A percentile compares a stretch with the other conserved stretches of the same genome.
Evolutionary conservation across 345 rosid genomes (phyloP).

Genomic region (Eucalyptus sp.): DNA sequence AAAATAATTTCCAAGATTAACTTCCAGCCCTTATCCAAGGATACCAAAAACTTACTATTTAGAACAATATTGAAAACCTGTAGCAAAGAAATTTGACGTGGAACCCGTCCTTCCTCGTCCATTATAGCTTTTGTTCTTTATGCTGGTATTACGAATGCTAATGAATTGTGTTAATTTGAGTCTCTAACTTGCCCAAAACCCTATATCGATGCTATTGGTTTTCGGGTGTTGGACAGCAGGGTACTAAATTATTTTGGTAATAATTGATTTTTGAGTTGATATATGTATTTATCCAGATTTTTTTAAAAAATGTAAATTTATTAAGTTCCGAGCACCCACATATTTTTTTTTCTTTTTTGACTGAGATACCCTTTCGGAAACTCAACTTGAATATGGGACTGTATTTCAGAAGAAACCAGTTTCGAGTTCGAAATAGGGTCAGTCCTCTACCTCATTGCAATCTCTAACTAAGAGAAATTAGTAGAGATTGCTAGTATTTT

Average conservation of each 20-base stretch:
- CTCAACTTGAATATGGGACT: neutral
- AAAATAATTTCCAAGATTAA: neutral
- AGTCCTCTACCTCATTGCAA: neutral
- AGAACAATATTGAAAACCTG: neutral
- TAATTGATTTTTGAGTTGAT: neutral
- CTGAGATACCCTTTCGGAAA: neutral
- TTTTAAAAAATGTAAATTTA: neutral
- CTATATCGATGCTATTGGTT: neutral
- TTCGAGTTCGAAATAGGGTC: neutral
- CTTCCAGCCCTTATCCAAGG: neutral
- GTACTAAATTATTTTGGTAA: neutral
- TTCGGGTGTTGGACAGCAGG: neutral
- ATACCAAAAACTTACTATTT: neutral
- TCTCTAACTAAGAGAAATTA: neutral
- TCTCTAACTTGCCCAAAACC: neutral
- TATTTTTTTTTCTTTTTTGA: fast-evolving
- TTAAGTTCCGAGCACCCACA: neutral
- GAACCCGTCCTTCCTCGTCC: neutral
- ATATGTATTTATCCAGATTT: neutral
- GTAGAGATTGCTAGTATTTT: neutral
- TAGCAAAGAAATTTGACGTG: neutral
- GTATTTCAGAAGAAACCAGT: neutral
- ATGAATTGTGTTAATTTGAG: neutral
- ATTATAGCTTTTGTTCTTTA: neutral
- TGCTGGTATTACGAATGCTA: neutral